A percentile compares a stretch with the other conserved stretches of the same genome.
phyloP scores from a whole-genome alignment of 148 eudicot genomes.

The Amaranthus cruentus region DNA sequence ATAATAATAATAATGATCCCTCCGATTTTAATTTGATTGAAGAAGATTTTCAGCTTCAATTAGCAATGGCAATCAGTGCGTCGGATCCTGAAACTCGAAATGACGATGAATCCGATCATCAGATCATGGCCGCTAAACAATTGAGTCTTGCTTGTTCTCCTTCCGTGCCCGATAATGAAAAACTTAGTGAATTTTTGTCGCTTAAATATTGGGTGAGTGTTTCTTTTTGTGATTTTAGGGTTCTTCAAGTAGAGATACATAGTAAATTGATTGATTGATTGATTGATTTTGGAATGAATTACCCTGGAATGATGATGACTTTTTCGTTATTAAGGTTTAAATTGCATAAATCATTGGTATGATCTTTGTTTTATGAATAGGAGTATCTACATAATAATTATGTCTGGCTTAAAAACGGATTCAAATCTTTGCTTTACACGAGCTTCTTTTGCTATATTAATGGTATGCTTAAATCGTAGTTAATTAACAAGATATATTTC shows the following conservation, averaged over 20 bases:
- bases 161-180: constrained; percentile 45
- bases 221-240: neutral
- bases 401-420: neutral
- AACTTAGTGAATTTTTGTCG: constrained; percentile 56
- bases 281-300: constrained; percentile 10
- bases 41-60: constrained; percentile 90
- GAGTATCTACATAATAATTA: neutral
- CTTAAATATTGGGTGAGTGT: constrained; percentile 75
- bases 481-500: too few relatives aligned
- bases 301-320: neutral
- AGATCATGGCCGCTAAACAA: constrained; percentile 90
- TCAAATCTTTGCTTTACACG: too few relatives aligned
- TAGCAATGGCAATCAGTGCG: constrained; percentile 86
- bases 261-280: constrained; percentile 1
- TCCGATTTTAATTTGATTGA: constrained; percentile 58
- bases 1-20: constrained; percentile 10
- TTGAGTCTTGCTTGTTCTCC: constrained; percentile 67
- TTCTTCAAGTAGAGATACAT: neutral
- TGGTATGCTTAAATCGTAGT: too few relatives aligned
- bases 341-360: neutral
- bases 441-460: too few relatives aligned
- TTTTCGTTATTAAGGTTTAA: neutral
- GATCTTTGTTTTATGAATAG: neutral
- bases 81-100: constrained; percentile 57
- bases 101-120: constrained; percentile 66